Evolutionary conservation across 2,329 filamentous ascomycete genomes (phyloP), one percentile per base, ranked within the genome.

Genomic region (Calonectria montana): DNA sequence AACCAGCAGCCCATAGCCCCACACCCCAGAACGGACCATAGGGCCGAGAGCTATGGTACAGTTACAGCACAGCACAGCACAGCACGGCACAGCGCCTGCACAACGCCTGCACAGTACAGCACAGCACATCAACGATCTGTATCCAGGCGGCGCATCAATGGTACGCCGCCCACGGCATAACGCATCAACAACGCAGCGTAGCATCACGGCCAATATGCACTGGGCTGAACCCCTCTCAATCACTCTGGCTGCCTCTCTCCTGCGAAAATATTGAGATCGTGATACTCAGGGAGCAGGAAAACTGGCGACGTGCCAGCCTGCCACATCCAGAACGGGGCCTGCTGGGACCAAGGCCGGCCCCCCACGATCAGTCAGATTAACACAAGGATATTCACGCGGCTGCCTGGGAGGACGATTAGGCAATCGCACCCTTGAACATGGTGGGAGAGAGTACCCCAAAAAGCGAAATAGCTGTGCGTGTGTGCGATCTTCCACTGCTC

Each of bases 101-200:
- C 53, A 37, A 39, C 39, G 16, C 21, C n/a, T 47, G 55, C 31
- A 43, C 59, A 47, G 59, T 25, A 47, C 61, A 64, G 61, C 9
- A 48, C 61, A 47, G 25, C 31, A 18, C 61, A 37, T 27, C 63
- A 43, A 39, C 16, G 31, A 48, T 47, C 29, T 21, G 47, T n/a
- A 31, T 53, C 37, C n/a, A 15, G 23, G 63, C 47, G 29, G 47
- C 35, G 48, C 64, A 50, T 67, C 48, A 13, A 67, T 67, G 50
- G 55, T 47, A 59, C 50, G 48, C 62, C 43, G 43, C 62, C 62
- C 62, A 39, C 50, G 50, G 50, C 64, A 67, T 43, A 67, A 67
- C 27, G 64, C 64, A 67, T 67, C 64, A 67, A 67, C 50, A 59
- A 59, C 50, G 13, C 37, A 65, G 62, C 23, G 45, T 55, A 67